Evolutionary conservation across 257 asterid species (phyloP).

Genomic region (Misopates orontium): DNA sequence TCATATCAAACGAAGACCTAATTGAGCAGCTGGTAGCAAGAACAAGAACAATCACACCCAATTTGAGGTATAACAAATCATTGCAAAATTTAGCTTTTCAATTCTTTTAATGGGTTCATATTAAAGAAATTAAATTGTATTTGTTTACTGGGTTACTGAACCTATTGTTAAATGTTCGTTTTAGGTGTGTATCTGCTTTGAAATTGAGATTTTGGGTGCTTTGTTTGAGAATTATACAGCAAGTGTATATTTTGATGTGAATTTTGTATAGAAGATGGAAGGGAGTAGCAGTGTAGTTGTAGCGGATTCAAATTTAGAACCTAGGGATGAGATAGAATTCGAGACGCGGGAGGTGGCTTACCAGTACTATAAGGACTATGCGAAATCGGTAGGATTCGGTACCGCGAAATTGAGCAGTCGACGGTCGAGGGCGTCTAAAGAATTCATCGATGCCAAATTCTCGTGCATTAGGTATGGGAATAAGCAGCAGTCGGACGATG

Average conservation of each 20-base stretch:
- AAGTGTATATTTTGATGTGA: no score
- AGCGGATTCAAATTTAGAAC: conserved; percentile 51
- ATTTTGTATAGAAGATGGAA: conserved; percentile 46
- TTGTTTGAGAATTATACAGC: no score
- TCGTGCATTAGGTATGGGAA: conserved; percentile 94
- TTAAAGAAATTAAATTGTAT: conserved; percentile 16
- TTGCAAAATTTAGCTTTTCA: not conserved
- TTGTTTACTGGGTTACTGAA: conserved; percentile 4
- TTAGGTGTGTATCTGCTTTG: conserved; percentile 25
- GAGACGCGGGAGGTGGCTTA: conserved; percentile 86
- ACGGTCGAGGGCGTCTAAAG: conserved; percentile 88
- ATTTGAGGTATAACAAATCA: conserved; percentile 29
- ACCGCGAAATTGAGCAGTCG: conserved; percentile 93
- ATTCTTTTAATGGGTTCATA: not conserved
- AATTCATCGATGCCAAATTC: conserved; percentile 91
- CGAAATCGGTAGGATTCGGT: conserved; percentile 85
- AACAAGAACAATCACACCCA: conserved; percentile 1
- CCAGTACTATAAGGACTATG: conserved; percentile 78
- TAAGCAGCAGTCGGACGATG: conserved; percentile 94
- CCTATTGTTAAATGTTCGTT: conserved; percentile 15
- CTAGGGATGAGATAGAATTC: conserved; percentile 67
- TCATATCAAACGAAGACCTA: conserved; percentile 12
- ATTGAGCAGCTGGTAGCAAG: conserved; percentile 23
- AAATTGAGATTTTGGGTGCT: not conserved
- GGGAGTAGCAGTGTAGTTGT: conserved; percentile 31